Percentiles rank a stretch among this genome's conserved stretches.
These are phyloP conservation scores for Carallia pectinifolia DNA, from an alignment of 345 rosid species.

Conservation along the genomic window DNA sequence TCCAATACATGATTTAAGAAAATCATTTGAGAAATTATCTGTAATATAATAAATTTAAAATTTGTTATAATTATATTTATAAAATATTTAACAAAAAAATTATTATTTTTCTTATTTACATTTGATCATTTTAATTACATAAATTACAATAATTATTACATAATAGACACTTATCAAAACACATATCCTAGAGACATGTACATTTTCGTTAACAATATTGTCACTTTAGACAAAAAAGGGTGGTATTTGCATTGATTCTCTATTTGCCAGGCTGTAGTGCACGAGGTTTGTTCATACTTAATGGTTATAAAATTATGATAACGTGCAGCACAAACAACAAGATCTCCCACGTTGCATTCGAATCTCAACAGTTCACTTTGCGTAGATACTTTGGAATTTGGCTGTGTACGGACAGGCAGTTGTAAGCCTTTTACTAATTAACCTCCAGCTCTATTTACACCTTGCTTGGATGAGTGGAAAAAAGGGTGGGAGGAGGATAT, in stretches of 20 bases:
- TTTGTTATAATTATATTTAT: too few relatives aligned
- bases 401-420: background rate
- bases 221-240: background rate
- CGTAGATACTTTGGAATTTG: background rate
- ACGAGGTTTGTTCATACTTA: constrained; percentile 1
- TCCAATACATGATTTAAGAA: too few relatives aligned
- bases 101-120: too few relatives aligned
- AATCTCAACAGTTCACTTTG: background rate
- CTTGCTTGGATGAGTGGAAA: too few relatives aligned
- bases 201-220: background rate
- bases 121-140: too few relatives aligned
- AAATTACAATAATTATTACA: too few relatives aligned
- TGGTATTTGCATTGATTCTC: background rate
- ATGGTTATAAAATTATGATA: background rate
- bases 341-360: background rate
- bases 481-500: too few relatives aligned
- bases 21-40: too few relatives aligned
- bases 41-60: too few relatives aligned
- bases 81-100: too few relatives aligned
- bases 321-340: background rate
- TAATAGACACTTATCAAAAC: background rate
- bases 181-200: background rate
- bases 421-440: too few relatives aligned
- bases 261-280: constrained; percentile 24
- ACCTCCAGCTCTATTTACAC: too few relatives aligned